phyloP scores from a whole-genome alignment of 352 stramenopile genomes.

The Pythium chondricola region DNA sequence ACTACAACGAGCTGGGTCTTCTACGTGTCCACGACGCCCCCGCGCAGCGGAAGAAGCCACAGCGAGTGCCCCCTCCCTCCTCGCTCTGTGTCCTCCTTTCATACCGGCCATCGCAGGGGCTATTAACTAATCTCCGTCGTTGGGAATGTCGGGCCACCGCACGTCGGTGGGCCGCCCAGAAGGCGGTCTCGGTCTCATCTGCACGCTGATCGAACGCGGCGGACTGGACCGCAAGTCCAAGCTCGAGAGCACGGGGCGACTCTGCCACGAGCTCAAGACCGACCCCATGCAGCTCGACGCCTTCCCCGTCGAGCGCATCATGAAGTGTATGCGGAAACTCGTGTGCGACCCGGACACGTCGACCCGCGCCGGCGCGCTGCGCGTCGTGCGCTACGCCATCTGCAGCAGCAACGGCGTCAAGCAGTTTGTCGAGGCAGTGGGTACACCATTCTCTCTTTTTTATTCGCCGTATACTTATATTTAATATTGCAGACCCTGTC shows the following conservation, averaged over 20 bases:
- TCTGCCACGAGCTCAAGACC: slow-evolving; percentile 86
- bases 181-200: slow-evolving; percentile 69
- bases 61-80: no score
- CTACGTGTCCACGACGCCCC: neutral
- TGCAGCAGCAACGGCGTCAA: slow-evolving; percentile 69
- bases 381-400: slow-evolving; percentile 81
- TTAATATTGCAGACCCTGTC: slow-evolving; percentile 47
- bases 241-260: slow-evolving; percentile 74
- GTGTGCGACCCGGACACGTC: slow-evolving; percentile 77
- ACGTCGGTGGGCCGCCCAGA: slow-evolving; percentile 32
- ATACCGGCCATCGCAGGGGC: no score
- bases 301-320: slow-evolving; percentile 75
- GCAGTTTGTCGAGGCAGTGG: slow-evolving; percentile 56
- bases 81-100: no score
- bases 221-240: slow-evolving; percentile 85
- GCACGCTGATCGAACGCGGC: slow-evolving; percentile 75
- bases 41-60: no score
- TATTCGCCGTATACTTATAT: neutral
- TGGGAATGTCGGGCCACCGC: slow-evolving; percentile 26
- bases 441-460: neutral
- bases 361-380: slow-evolving; percentile 62
- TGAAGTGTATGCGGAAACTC: slow-evolving; percentile 71
- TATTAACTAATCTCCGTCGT: no score
- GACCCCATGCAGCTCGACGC: slow-evolving; percentile 76
- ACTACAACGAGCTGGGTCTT: neutral